phyloP scores from a whole-genome alignment of 1,284 basidiomycete genomes.

The Malassezia nana region DNA sequence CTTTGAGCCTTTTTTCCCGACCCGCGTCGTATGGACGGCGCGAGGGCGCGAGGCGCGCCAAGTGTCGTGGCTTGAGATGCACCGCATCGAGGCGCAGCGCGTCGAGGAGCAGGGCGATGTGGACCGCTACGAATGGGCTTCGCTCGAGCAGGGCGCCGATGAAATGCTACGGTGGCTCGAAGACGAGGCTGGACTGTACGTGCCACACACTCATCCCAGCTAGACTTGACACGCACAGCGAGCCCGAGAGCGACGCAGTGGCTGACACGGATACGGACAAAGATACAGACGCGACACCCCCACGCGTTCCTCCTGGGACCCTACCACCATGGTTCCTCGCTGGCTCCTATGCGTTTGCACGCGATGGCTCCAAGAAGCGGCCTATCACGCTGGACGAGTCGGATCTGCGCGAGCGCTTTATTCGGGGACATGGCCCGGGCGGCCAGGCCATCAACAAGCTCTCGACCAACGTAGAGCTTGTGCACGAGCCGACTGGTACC shows the following conservation, averaged over 20 bases:
- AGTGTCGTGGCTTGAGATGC: conserved; percentile 37
- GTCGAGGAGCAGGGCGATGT: conserved; percentile 34
- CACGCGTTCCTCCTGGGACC: conserved; percentile 4
- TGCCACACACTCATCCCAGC: conserved; percentile 9
- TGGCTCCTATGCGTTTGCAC: conserved; percentile 27
- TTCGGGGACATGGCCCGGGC: conserved; percentile 42
- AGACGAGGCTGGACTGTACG: conserved; percentile 41
- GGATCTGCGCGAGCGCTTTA: conserved; percentile 38
- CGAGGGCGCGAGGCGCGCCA: conserved; percentile 19
- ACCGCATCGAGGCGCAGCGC: conserved; percentile 35
- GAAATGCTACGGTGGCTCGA: conserved; percentile 33
- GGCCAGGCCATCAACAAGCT: conserved; percentile 48
- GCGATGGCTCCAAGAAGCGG: conserved; percentile 27
- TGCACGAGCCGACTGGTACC: conserved; percentile 33
- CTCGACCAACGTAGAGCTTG: conserved; percentile 34
- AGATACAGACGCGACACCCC: neutral
- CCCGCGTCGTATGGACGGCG: conserved; percentile 31
- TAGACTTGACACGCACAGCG: neutral
- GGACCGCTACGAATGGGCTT: conserved; percentile 27
- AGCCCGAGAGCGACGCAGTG: neutral
- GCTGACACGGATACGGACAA: neutral
- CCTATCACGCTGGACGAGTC: conserved; percentile 36
- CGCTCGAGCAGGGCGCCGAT: conserved; percentile 23
- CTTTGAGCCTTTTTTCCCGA: conserved; percentile 35
- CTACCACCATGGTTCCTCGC: conserved; percentile 30